Evolutionary conservation across 495 filamentous ascomycete species (phyloP), one percentile per base, ranked within the genome.

Genomic region (Penicillium cosmopolitanum): DNA sequence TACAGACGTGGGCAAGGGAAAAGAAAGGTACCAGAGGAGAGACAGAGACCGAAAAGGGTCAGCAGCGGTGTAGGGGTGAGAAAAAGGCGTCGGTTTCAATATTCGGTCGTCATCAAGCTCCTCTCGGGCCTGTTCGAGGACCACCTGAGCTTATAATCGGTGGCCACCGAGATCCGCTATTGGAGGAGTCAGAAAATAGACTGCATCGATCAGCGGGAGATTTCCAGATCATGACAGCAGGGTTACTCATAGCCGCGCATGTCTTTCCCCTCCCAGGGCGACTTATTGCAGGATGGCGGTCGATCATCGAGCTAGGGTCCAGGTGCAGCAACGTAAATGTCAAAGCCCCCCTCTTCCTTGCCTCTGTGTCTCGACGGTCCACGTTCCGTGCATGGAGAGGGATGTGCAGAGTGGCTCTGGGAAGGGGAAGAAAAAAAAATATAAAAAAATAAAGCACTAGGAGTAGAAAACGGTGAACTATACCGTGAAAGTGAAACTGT

Each of bases 121-220:
- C 57, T 61, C 64, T 50, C 50, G 47, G 46, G 57, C 33, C 65
- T 58, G 64, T 61, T 58, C 59, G 46, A 60, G 73, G 66, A 66
- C 59, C 59, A 60, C 55, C 60, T 64, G 64, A 73, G 74, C 73
- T 77, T 77, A 73, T 76, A 76, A 78, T 74, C 64, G 50, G 67
- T 71, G 62, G 63, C 33, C 31, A 62, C 58, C 59, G 61, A 58
- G 65, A 67, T 67, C 65, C 65, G 66, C 69, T 66, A 75, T 77
- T 72, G 76, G 76, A 78, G 76, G 69, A 76, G 76, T 78, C 76
- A 78, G 64, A 72, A 76, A 74, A 63, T 73, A 73, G 72, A 68
- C 65, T 72, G 62, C 67, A 73, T 70, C 64, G 74, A 76, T 77
- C 75, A 73, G 69, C 71, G 69, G 65, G 65, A 67, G 63, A 66